Evolutionary conservation across 163 green algal genomes (phyloP).

Genomic region (Scenedesmus sp.): DNA sequence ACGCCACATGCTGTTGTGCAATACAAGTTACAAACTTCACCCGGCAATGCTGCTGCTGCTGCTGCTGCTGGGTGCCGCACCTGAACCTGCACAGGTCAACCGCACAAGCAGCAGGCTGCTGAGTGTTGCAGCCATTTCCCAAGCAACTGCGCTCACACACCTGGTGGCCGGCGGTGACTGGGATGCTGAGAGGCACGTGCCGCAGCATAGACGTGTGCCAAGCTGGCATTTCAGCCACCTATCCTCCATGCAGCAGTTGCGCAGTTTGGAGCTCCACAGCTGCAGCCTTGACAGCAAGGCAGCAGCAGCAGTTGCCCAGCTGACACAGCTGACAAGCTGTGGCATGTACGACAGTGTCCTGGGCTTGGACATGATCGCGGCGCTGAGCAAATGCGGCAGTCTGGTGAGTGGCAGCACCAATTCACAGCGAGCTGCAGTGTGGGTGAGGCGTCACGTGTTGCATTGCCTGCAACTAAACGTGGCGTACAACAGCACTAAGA

Average conservation of each 20-base stretch:
- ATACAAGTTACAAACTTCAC: no score
- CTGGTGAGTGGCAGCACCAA: background rate
- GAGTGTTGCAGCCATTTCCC: no score
- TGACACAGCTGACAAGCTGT: background rate
- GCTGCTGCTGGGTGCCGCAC: no score
- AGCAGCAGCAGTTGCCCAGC: background rate
- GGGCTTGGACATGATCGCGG: background rate
- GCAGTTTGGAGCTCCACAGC: background rate
- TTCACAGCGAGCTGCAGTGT: background rate
- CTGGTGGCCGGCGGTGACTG: background rate
- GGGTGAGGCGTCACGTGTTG: background rate
- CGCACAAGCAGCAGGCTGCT: no score
- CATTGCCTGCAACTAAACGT: background rate
- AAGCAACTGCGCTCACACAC: no score
- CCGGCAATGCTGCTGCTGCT: no score
- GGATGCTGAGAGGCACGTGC: background rate
- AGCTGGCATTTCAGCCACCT: background rate
- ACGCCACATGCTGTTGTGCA: no score
- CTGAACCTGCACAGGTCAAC: no score
- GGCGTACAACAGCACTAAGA: background rate
- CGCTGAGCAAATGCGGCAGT: background rate
- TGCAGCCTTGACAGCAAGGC: background rate
- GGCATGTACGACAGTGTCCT: background rate
- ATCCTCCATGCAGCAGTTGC: background rate
- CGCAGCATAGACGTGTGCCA: background rate